These are phyloP conservation scores for Euphorbia peplus DNA, from an alignment of 345 rosid genomes.

Conservation along the genomic window DNA sequence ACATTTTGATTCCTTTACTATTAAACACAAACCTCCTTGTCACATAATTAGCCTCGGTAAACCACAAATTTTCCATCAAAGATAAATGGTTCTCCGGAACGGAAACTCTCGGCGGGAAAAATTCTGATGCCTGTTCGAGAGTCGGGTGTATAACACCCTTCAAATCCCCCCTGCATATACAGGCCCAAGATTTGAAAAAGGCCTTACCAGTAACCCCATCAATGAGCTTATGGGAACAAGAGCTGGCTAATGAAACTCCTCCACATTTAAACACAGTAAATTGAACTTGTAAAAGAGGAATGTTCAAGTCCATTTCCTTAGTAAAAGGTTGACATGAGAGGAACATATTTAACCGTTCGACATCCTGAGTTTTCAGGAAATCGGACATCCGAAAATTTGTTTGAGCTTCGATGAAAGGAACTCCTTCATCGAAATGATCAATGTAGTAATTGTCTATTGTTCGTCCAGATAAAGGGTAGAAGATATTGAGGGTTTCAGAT, in stretches of 20 bases:
- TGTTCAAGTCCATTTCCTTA: not conserved
- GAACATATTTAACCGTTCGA: slow-evolving; percentile 5
- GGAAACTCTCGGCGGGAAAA: slow-evolving; percentile 17
- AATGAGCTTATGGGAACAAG: too few species aligned
- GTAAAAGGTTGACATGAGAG: not conserved
- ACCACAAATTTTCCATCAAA: slow-evolving; percentile 18
- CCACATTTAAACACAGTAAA: too few species aligned
- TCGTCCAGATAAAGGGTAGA: slow-evolving; percentile 25
- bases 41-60: slow-evolving; percentile 4
- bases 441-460: slow-evolving; percentile 11
- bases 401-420: slow-evolving; percentile 12
- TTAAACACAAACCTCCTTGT: slow-evolving; percentile 12
- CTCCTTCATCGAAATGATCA: slow-evolving; percentile 16
- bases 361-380: slow-evolving; percentile 1
- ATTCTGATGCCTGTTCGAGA: not conserved
- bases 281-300: not conserved
- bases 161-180: not conserved
- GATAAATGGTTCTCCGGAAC: slow-evolving; percentile 13
- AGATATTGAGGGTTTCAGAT: slow-evolving; percentile 16
- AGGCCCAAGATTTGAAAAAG: slow-evolving; percentile 10
- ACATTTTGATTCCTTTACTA: not conserved
- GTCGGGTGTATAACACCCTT: not conserved
- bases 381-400: not conserved
- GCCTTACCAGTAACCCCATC: not conserved
- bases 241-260: too few species aligned